Percentiles rank a stretch among this genome's conserved stretches.
Evolutionary conservation across 257 asterid genomes (phyloP).

Genomic region (Nicotiana paniculata): DNA sequence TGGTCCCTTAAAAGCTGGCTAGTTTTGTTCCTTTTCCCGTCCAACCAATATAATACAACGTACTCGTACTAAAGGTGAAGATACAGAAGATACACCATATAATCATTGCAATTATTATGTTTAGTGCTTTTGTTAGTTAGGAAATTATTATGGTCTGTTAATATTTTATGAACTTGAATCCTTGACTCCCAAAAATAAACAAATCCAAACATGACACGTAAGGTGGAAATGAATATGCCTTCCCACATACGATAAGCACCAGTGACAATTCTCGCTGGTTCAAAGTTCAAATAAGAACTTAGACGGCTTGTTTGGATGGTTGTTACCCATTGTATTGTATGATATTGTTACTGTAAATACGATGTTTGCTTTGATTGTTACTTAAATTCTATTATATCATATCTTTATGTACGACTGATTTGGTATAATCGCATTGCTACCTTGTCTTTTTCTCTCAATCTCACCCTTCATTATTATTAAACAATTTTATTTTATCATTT

Average conservation of each 20-base stretch:
- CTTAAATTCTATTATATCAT: too few species aligned
- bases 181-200: neutral
- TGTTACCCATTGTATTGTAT: too few species aligned
- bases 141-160: neutral
- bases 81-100: constrained; percentile 5
- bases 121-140: constrained; percentile 3
- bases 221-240: neutral
- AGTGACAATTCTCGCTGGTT: neutral
- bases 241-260: neutral
- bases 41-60: neutral
- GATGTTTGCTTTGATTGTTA: too few species aligned
- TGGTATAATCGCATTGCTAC: too few species aligned
- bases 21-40: constrained; percentile 29
- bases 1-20: constrained; percentile 60
- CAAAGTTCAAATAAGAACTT: neutral
- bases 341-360: too few species aligned
- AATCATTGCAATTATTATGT: constrained; percentile 2
- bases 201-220: neutral
- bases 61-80: neutral
- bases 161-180: neutral
- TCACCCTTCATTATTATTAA: too few species aligned
- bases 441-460: too few species aligned
- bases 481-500: too few species aligned
- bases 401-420: too few species aligned
- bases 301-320: too few species aligned